phyloP scores from a whole-genome alignment of 352 stramenopile species.

The Blastocystis sp. region DNA sequence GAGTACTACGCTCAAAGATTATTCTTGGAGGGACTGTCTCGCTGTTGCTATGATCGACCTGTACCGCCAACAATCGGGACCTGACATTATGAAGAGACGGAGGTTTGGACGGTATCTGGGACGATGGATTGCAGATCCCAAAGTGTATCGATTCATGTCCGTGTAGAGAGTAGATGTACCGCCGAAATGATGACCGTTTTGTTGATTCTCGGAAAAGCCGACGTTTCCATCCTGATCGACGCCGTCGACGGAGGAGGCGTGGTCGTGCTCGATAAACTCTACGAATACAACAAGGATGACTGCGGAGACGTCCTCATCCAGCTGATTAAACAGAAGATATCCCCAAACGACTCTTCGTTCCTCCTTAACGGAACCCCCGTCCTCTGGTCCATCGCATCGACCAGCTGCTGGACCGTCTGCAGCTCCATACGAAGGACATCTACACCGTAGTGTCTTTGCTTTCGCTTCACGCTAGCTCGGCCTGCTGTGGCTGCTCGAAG shows the following conservation, averaged over 20 bases:
- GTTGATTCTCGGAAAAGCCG: constrained; percentile 36
- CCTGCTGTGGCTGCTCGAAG: constrained; percentile 31
- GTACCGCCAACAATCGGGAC: neutral
- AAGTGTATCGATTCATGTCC: neutral
- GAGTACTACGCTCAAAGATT: neutral
- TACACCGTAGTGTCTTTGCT: neutral
- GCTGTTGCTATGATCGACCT: constrained; percentile 8
- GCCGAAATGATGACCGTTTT: constrained; percentile 51
- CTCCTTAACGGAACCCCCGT: constrained; percentile 3
- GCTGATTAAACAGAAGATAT: constrained; percentile 53
- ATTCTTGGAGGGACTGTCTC: constrained; percentile 10
- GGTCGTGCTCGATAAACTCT: neutral
- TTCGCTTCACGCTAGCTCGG: neutral
- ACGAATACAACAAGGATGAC: constrained; percentile 24
- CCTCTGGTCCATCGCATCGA: neutral
- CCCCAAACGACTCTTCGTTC: neutral
- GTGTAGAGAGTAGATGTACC: neutral
- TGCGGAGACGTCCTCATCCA: constrained; percentile 38
- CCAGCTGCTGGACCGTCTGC: neutral
- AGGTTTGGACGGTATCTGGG: neutral
- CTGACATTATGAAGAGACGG: neutral
- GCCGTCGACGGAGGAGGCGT: neutral
- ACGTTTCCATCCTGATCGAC: constrained; percentile 2
- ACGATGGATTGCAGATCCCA: neutral
- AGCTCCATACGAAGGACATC: neutral